A percentile compares a stretch with the other conserved stretches of the same genome.
These are phyloP conservation scores for Neonectria sp. DNA, from an alignment of 2,329 filamentous ascomycete genomes.

Conservation along the genomic window DNA sequence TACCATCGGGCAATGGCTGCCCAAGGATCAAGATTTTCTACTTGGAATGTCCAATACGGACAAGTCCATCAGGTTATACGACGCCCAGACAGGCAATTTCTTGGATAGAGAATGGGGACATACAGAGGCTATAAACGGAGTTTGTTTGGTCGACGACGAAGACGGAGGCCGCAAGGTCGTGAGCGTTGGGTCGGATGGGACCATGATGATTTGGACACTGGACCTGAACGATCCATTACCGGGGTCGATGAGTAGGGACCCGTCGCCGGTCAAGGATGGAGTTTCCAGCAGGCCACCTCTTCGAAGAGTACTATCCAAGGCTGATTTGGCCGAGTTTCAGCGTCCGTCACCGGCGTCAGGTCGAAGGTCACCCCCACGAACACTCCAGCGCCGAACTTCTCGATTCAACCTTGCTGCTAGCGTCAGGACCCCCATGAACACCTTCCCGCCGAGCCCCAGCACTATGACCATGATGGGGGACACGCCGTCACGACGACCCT, in stretches of 20 bases:
- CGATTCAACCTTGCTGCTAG: constrained; percentile 60
- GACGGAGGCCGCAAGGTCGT: constrained; percentile 73
- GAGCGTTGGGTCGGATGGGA: constrained; percentile 84
- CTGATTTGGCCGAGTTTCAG: constrained; percentile 87
- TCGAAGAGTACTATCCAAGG: constrained; percentile 87
- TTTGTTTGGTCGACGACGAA: constrained; percentile 77
- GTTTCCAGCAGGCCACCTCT: constrained; percentile 79
- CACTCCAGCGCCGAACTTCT: constrained; percentile 69
- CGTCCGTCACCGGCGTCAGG: constrained; percentile 63
- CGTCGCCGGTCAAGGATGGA: constrained; percentile 67
- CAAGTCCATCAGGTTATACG: constrained; percentile 94
- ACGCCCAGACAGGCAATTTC: constrained; percentile 81
- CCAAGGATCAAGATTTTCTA: constrained; percentile 74
- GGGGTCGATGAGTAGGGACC: constrained; percentile 63
- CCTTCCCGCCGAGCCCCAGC: constrained; percentile 59
- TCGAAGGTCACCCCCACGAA: constrained; percentile 69
- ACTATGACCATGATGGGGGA: constrained; percentile 57
- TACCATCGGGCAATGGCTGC: constrained; percentile 71
- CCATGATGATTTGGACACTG: constrained; percentile 84
- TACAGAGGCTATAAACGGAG: constrained; percentile 91
- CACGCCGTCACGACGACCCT: constrained; percentile 65
- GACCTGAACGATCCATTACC: constrained; percentile 64
- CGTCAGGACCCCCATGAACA: constrained; percentile 56
- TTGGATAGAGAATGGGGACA: constrained; percentile 95
- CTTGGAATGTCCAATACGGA: constrained; percentile 94